Evolutionary conservation across 1,139 yeast species (phyloP).

Genomic region (Sugiyamaella xylanicola): DNA sequence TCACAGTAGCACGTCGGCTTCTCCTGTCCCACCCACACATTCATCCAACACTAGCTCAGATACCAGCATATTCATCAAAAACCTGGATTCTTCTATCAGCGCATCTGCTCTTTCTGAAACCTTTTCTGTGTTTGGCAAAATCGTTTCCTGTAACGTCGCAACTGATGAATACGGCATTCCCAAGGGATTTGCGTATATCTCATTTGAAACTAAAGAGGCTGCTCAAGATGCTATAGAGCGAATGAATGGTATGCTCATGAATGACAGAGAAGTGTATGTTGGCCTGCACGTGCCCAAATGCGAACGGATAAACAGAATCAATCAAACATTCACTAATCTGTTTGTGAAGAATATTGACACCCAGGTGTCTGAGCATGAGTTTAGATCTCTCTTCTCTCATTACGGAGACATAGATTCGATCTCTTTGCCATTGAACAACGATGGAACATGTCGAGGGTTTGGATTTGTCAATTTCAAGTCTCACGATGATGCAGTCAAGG

Average conservation of each 20-base stretch:
- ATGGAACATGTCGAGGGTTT: slow-evolving; percentile 82
- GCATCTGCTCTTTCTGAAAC: slow-evolving; percentile 59
- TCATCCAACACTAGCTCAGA: slow-evolving; percentile 10
- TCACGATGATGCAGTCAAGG: slow-evolving; percentile 78
- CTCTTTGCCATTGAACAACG: slow-evolving; percentile 69
- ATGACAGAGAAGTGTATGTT: slow-evolving; percentile 84
- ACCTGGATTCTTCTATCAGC: slow-evolving; percentile 70
- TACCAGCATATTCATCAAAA: slow-evolving; percentile 43
- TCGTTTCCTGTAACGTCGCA: slow-evolving; percentile 55
- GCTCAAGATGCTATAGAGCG: slow-evolving; percentile 75
- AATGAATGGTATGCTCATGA: slow-evolving; percentile 85
- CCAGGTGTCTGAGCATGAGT: slow-evolving; percentile 62
- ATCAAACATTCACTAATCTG: slow-evolving; percentile 85
- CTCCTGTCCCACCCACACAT: slow-evolving; percentile 6
- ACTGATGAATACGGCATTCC: slow-evolving; percentile 58
- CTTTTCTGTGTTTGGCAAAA: slow-evolving; percentile 69
- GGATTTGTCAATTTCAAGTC: slow-evolving; percentile 83
- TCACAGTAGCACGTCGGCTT: too few species aligned
- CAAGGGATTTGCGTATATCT: slow-evolving; percentile 65
- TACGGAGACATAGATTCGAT: slow-evolving; percentile 63
- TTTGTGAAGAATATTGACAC: slow-evolving; percentile 78
- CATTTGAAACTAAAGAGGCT: slow-evolving; percentile 61
- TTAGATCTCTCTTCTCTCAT: slow-evolving; percentile 62
- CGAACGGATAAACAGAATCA: slow-evolving; percentile 83
- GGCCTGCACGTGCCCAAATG: slow-evolving; percentile 84